Conservation (phyloP, 2,329 filamentous ascomycete genomes). For the Calonectria honghensis region DNA sequence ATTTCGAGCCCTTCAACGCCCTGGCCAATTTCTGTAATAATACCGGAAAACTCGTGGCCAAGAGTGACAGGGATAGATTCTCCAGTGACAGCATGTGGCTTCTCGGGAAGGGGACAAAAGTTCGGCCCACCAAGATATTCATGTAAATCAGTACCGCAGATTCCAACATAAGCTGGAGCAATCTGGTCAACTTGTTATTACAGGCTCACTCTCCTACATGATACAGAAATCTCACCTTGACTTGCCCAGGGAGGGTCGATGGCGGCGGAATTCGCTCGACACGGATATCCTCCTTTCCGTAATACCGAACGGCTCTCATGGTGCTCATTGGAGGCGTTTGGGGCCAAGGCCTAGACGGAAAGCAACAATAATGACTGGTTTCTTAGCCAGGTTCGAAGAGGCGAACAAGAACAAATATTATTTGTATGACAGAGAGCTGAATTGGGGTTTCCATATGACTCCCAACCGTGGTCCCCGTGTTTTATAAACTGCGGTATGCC, state of each 20-base stretch:
- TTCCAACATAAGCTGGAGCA: conserved; percentile 65
- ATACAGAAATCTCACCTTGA: conserved; percentile 2
- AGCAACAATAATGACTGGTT: not conserved
- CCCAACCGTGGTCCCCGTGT: not conserved
- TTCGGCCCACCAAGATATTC: conserved; percentile 60
- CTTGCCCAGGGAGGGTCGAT: not conserved
- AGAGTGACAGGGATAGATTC: conserved; percentile 75
- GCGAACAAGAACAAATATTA: not conserved
- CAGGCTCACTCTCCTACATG: not conserved
- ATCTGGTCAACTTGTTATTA: conserved; percentile 44
- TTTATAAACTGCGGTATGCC: not conserved
- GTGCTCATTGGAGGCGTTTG: not conserved
- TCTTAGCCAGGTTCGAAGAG: too few relatives aligned
- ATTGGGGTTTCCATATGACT: too few relatives aligned
- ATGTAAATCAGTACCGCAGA: conserved; percentile 65
- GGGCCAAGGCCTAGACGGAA: not conserved
- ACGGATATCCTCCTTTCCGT: conserved; percentile 11
- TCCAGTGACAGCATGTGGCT: conserved; percentile 74
- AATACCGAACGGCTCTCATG: conserved; percentile 10
- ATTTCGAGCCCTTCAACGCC: conserved; percentile 67
- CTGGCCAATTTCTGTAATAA: conserved; percentile 74
- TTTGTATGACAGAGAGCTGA: not conserved
- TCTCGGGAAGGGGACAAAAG: conserved; percentile 63
- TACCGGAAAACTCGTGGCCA: conserved; percentile 80
- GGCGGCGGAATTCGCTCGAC: not conserved